Base-by-base conservation (phyloP, 2,329 filamentous ascomycete genomes). In the Escovopsis sp. region DNA sequence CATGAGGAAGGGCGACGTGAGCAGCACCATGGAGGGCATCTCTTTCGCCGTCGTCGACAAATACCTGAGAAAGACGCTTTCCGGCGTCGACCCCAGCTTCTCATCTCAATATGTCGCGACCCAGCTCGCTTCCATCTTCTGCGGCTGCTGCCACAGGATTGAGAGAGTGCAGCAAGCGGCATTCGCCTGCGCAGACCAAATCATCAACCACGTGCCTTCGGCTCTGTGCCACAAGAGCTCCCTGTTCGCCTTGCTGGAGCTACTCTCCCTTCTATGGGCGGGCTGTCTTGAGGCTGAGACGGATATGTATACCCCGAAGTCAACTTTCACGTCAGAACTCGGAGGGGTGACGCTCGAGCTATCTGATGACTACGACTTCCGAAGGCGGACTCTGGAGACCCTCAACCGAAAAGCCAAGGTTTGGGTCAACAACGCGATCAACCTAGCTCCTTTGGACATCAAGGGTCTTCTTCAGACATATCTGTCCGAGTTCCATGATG, bases 381-480 rank as follows among this genome's bases (percentile, higher is more conserved):
- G 93, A 42, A 80, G 81, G 49, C 73, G 72, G 44, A 98, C 91
- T 0, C 66, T 98, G 39, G 80, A 85, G 46, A 73, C 71, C 18
- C 73, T 98, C 28, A 78, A 93, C 56, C 78, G 75, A 47, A 80
- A 77, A 51, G 87, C 88, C 32, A 84, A 77, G 50, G 63, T 62
- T 4, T 98, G 91, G 91, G 80, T 98, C 1, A 77, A 75, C 18
- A 68, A 75, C 30, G 84, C 85, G 7, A 78, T 96, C 52, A 81
- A 84, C 50, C 74, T 94, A 39, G 87, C 93, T 3, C 89, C 91
- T 6, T 69, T 94, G 23, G 89, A 98, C 60, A 79, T 96, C 46
- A 98, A 98, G 63, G 91, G 93, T 1, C 70, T 98, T 18, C 70
- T 99, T 36, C 91, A 94, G 63, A 96, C 91, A 0, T 96, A 98